Conservation (phyloP, 2,329 filamentous ascomycete species). For the Epichloe amarillans region DNA sequence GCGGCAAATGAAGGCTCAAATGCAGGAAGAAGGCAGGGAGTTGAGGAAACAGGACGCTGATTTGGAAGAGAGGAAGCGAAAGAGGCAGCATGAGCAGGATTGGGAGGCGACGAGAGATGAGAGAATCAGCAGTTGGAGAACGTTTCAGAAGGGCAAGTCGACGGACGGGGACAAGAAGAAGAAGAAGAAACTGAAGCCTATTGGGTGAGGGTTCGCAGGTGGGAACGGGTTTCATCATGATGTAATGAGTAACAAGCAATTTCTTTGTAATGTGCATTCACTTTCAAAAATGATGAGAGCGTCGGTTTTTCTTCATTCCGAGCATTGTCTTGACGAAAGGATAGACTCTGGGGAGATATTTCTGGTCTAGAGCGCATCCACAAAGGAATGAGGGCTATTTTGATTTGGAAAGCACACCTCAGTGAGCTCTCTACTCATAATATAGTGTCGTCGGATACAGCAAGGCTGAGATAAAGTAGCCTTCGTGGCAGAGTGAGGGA, state of each 20-base stretch:
- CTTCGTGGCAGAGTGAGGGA: no score
- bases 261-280: background rate
- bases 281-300: no score
- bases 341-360: no score
- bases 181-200: constrained; percentile 58
- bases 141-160: constrained; percentile 69
- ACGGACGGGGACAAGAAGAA: constrained; percentile 42
- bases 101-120: constrained; percentile 91
- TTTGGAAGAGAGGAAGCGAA: constrained; percentile 63
- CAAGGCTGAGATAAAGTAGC: no score
- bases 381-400: no score
- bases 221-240: background rate
- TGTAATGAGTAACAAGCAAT: background rate
- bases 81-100: constrained; percentile 83
- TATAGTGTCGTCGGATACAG: no score
- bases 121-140: constrained; percentile 85
- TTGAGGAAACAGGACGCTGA: constrained; percentile 79
- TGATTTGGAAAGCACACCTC: no score
- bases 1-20: constrained; percentile 79
- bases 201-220: constrained; percentile 27
- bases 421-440: no score
- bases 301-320: no score
- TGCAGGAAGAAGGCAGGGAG: constrained; percentile 91
- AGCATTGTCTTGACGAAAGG: no score
- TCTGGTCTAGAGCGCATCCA: no score